A percentile compares a stretch with the other conserved stretches of the same genome.
Conservation (phyloP, 495 filamentous ascomycete species). For the Aspergillus campestris region DNA sequence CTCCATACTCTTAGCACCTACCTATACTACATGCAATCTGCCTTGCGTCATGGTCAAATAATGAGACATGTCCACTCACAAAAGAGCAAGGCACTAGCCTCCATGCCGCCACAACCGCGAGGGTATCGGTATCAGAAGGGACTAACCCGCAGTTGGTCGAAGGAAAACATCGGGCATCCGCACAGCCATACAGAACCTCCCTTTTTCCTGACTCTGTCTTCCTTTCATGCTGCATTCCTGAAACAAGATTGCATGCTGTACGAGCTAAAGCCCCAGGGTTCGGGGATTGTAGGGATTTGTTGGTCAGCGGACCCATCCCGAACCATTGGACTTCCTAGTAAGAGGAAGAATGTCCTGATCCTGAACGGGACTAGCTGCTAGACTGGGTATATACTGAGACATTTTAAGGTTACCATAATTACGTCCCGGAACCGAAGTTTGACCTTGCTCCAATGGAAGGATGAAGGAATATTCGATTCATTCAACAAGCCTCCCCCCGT, state of each 20-base stretch:
- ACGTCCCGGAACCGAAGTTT: not conserved
- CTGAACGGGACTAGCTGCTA: conserved; percentile 3
- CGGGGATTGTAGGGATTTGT: too few species aligned
- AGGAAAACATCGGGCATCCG: too few species aligned
- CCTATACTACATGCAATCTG: not conserved
- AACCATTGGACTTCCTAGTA: not conserved
- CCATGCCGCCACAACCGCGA: conserved; percentile 17
- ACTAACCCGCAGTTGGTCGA: too few species aligned
- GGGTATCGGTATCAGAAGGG: conserved; percentile 10
- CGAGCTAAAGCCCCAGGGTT: too few species aligned
- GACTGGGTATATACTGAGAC: not conserved
- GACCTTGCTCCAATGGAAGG: conserved; percentile 8
- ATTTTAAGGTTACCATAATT: conserved; percentile 4
- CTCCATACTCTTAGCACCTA: too few species aligned
- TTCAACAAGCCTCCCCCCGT: not conserved
- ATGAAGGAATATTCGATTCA: conserved; percentile 9
- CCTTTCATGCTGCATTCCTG: too few species aligned
- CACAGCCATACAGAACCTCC: not conserved
- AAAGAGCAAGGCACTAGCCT: too few species aligned
- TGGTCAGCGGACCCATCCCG: too few species aligned
- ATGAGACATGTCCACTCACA: not conserved
- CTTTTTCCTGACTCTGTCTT: too few species aligned
- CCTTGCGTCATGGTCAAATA: conserved; percentile 7
- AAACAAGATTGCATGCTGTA: too few species aligned
- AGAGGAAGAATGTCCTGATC: conserved; percentile 3